Evolutionary conservation across 1,139 yeast genomes (phyloP), one percentile per base, ranked within the genome.

Genomic region (Candida gigantensis): DNA sequence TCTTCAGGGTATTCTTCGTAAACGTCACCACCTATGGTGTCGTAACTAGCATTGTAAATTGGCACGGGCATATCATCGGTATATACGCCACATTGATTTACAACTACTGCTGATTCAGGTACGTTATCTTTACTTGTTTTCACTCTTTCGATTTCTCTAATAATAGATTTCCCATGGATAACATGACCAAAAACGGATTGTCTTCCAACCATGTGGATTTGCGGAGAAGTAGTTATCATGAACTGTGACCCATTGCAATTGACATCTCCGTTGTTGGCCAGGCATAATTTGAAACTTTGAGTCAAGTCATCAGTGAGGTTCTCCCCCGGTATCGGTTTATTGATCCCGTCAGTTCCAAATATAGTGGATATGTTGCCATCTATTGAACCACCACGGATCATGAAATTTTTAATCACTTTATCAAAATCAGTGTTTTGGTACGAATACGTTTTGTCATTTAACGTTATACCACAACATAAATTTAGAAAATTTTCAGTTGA

Each of bases 1-100:
- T 81, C 87, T 45, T 80, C 89, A 0, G 94, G 94, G 47, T 69
- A 78, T 52, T 84, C 94, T 57, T 84, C 92, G 49, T 72, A 84
- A 0, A 76, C 57, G 49, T 84, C 94, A 6, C 86, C 87, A 1
- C 84, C 88, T 8, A 77, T 65, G 0, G 61, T 54, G 43, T 75
- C 77, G 46, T 79, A 78, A 35, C 84, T 73, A 1, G 88, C 85
- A 50, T 80, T 79, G 47, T 50, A 74, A 3, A 81, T 65, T 0
- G 90, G 90, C 1, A 79, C 47, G 0, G 50, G 60, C 68, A 75
- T 72, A 0, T 61, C 61, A 10, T 69, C 72, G 3, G 60, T 49
- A 89, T 90, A 84, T 27, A 57, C 66, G 1, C 96, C 96, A 59
- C 90, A 79, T 28, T 77, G 71, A 1, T 56, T 63, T 19, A 88